These are phyloP conservation scores for Phytophthora pisi DNA, from an alignment of 352 stramenopile species.

Conservation along the genomic window DNA sequence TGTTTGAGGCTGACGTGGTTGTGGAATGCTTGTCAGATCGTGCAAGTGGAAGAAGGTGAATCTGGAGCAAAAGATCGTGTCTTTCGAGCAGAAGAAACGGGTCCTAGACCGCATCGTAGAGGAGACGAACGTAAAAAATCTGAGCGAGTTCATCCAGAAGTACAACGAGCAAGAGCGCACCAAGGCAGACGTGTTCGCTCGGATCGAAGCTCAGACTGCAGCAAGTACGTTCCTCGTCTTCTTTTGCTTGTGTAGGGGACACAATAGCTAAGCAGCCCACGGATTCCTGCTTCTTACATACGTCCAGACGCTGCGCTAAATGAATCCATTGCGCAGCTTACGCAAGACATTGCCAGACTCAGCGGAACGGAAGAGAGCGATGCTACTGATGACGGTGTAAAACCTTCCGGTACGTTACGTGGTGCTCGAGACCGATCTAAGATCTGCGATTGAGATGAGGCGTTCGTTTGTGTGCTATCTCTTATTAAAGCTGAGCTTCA, in stretches of 20 bases:
- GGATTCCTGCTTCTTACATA: neutral
- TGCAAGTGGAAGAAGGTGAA: constrained; percentile 56
- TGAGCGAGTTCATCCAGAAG: constrained; percentile 68
- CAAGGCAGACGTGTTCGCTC: constrained; percentile 56
- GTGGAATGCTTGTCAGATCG: constrained; percentile 18
- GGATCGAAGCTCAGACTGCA: constrained; percentile 58
- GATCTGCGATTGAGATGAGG: neutral
- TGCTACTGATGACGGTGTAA: constrained; percentile 35
- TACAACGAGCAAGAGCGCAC: constrained; percentile 65
- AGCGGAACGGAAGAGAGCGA: constrained; percentile 54
- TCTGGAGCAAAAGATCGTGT: constrained; percentile 69
- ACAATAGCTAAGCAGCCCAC: neutral
- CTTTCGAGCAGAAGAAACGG: constrained; percentile 76
- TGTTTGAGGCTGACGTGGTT: neutral
- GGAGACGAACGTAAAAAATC: constrained; percentile 52
- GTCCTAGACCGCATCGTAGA: constrained; percentile 62
- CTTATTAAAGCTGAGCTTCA: constrained; percentile 47
- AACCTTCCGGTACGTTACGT: constrained; percentile 43
- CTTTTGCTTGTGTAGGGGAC: neutral
- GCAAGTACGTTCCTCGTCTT: constrained; percentile 34
- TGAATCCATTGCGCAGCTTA: constrained; percentile 52
- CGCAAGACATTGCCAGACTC: constrained; percentile 59
- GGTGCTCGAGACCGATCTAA: neutral
- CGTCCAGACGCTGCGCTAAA: constrained; percentile 51
- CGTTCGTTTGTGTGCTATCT: neutral